phyloP scores from a whole-genome alignment of 2,329 filamentous ascomycete species.

The Epichloe coenophiala region DNA sequence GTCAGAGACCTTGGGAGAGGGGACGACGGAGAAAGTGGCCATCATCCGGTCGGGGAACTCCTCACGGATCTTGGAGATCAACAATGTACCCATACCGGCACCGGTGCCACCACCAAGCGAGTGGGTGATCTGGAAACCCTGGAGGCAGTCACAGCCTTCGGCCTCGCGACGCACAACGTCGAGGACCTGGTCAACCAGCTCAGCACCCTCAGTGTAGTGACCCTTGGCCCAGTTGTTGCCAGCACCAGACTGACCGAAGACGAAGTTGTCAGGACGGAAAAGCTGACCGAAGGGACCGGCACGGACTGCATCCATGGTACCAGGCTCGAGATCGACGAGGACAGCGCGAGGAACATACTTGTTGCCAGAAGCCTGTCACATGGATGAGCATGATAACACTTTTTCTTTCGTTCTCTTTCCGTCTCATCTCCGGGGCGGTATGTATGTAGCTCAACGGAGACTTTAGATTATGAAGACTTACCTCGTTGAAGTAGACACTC shows the following conservation, averaged over 20 bases:
- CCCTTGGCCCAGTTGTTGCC: slow-evolving; percentile 99
- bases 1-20: slow-evolving; percentile 97
- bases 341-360: slow-evolving; percentile 99
- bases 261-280: slow-evolving; percentile 99
- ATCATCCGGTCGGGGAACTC: slow-evolving; percentile 99
- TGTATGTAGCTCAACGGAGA: background rate
- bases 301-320: slow-evolving; percentile 98
- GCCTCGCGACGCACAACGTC: slow-evolving; percentile 97
- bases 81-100: slow-evolving; percentile 97
- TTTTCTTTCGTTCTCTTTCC: background rate
- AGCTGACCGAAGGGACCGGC: slow-evolving; percentile 95
- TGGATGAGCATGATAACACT: background rate
- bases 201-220: slow-evolving; percentile 98
- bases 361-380: slow-evolving; percentile 69
- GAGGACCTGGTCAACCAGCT: slow-evolving; percentile 94
- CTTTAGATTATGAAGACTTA: slow-evolving; percentile 34
- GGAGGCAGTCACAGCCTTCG: slow-evolving; percentile 96
- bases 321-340: slow-evolving; percentile 96
- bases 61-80: slow-evolving; percentile 96
- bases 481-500: slow-evolving; percentile 96
- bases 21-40: slow-evolving; percentile 97
- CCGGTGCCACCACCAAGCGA: slow-evolving; percentile 98
- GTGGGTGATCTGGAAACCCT: slow-evolving; percentile 99
- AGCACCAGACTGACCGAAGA: slow-evolving; percentile 97
- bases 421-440: background rate